phyloP scores from a whole-genome alignment of 768 basidiomycete genomes.

The Artomyces pyxidatus region DNA sequence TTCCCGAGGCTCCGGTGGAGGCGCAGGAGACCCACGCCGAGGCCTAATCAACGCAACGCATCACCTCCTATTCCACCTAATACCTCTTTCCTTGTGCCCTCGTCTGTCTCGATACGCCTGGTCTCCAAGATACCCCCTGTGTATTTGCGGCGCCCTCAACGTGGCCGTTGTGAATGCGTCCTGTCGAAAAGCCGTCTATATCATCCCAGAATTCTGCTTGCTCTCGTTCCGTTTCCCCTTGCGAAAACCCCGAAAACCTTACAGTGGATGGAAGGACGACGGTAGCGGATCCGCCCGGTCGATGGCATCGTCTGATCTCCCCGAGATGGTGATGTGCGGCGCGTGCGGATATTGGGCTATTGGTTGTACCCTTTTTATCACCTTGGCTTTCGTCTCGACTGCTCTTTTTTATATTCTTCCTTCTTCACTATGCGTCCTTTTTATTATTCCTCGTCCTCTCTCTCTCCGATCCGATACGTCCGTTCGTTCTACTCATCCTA shows the following conservation, averaged over 20 bases:
- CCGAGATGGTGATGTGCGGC: neutral
- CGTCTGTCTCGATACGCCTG: neutral
- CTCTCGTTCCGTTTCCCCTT: neutral
- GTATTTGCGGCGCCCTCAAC: neutral
- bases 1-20: conserved; percentile 1
- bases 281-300: conserved; percentile 33
- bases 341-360: conserved; percentile 44
- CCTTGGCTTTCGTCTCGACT: conserved; percentile 28
- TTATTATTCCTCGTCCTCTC: conserved; percentile 26
- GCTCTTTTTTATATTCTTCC: conserved; percentile 22
- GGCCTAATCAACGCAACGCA: neutral
- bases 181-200: neutral
- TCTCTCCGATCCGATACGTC: neutral
- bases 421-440: conserved; percentile 24
- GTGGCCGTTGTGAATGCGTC: neutral
- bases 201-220: too few species aligned
- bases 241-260: neutral
- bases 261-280: conserved; percentile 39
- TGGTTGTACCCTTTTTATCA: conserved; percentile 54
- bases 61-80: neutral
- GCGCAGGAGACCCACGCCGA: conserved; percentile 1
- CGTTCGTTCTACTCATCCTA: neutral
- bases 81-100: neutral
- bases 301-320: conserved; percentile 12
- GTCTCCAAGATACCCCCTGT: neutral